Base-by-base conservation (phyloP, 2,329 filamentous ascomycete species). In the Colletotrichum siamense region DNA sequence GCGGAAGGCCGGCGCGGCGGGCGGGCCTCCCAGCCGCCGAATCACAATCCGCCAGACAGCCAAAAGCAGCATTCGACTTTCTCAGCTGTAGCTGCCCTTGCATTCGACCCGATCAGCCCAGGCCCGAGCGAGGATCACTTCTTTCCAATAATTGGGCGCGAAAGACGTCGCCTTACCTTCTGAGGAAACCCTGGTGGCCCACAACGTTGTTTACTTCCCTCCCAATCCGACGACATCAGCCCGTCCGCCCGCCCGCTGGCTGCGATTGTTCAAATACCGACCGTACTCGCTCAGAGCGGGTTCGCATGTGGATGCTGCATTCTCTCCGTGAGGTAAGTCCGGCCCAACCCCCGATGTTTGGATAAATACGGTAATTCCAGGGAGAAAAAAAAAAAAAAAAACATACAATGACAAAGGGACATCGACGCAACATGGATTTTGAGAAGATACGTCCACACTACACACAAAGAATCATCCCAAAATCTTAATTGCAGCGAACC, bases 41-140 rank as follows among this genome's bases (percentile, higher is more conserved):
- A 76, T 76, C 73, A 76, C 57, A 76, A 22, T 30, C 28, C 44
- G 34, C 70, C 64, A 76, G 70, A 73, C 70, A 65, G 73, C 73
- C 73, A 68, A 76, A 76, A 76, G 64, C 57, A 76, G 73, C 73
- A 76, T 76, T 57, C 61, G 32, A 73, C 36, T 32, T 55, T 57
- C 9, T n/a, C 44, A 49, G 26, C 30, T 22, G 13, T n/a, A 32
- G 28, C 59, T 16, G 18, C 44, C 63, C 70, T 65, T 65, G 73
- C 73, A 76, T 71, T 55, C 49, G 64, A 44, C 36, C 64, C 24
- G 36, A 22, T 34, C 13, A 32, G 36, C 55, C 49, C 49, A 68
- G 15, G 28, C 28, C 18, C 39, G n/a, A 13, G 32, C 12, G 32
- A 62, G 10, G 18, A n/a, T 24, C 30, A 18, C 28, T 22, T 32